A percentile compares a stretch with the other conserved stretches of the same genome.
phyloP scores from a whole-genome alignment of 805 yeast species.

The Kodamaea nitidulidarum region DNA sequence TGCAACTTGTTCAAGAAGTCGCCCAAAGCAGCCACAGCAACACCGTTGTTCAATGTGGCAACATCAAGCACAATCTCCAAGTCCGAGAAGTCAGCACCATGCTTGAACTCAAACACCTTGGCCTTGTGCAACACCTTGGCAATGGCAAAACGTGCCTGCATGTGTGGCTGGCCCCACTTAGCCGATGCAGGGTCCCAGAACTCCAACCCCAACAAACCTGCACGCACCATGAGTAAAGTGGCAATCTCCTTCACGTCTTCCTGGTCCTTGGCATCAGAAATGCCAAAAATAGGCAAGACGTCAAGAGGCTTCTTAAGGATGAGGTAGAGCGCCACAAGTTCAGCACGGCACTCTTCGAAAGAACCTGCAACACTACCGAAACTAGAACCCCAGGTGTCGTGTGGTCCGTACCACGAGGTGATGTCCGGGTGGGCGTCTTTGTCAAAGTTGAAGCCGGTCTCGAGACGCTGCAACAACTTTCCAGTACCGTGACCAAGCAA shows the following conservation, averaged over 20 bases:
- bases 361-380: slow-evolving; percentile 83
- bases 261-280: slow-evolving; percentile 51
- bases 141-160: slow-evolving; percentile 89
- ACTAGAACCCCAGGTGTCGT: slow-evolving; percentile 87
- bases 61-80: slow-evolving; percentile 57
- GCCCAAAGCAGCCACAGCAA: slow-evolving; percentile 70
- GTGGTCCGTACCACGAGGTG: slow-evolving; percentile 65
- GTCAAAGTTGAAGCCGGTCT: slow-evolving; percentile 72
- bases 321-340: slow-evolving; percentile 79
- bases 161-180: slow-evolving; percentile 94
- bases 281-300: slow-evolving; percentile 71
- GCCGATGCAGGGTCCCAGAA: slow-evolving; percentile 78
- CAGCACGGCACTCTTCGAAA: slow-evolving; percentile 92
- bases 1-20: slow-evolving; percentile 71
- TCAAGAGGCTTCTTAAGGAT: slow-evolving; percentile 58
- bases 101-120: slow-evolving; percentile 56
- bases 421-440: slow-evolving; percentile 62
- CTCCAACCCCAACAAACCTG: slow-evolving; percentile 79
- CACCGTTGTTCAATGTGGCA: slow-evolving; percentile 52
- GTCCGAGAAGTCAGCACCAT: slow-evolving; percentile 50
- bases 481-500: slow-evolving; percentile 91
- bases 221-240: slow-evolving; percentile 79
- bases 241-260: slow-evolving; percentile 63
- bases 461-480: slow-evolving; percentile 57
- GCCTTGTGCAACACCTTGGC: slow-evolving; percentile 70